phyloP scores from a whole-genome alignment of 2,329 filamentous ascomycete species.

The Diaporthe amygdali region DNA sequence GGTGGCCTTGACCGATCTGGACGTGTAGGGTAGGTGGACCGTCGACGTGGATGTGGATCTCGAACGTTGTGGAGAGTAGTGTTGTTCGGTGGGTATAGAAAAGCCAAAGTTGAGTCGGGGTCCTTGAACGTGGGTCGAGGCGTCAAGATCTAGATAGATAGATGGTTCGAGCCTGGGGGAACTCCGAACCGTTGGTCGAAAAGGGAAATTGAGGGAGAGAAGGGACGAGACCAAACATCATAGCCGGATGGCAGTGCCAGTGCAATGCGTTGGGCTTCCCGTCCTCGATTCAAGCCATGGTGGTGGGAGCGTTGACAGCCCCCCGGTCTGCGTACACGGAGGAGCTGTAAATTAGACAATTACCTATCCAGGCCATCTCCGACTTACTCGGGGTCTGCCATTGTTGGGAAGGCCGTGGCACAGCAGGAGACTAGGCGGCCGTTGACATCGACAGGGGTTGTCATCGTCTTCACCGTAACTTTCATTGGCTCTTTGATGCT shows the following conservation, averaged over 20 bases:
- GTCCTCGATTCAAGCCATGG: background rate
- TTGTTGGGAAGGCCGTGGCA: constrained; percentile 7
- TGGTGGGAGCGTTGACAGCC: background rate
- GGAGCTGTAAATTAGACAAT: background rate
- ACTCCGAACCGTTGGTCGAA: constrained; percentile 1
- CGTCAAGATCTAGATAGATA: background rate
- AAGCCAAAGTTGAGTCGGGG: background rate
- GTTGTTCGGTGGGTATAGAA: background rate
- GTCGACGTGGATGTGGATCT: constrained; percentile 4
- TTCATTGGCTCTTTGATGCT: background rate
- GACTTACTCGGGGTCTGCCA: background rate
- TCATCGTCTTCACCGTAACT: background rate
- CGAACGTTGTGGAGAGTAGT: background rate
- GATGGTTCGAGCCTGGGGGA: background rate
- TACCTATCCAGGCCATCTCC: background rate
- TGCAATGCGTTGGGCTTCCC: background rate
- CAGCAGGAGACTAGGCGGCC: background rate
- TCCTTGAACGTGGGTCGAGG: background rate
- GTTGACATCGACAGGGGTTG: background rate
- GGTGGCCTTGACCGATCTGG: background rate
- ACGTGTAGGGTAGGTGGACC: background rate
- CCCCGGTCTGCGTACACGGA: background rate
- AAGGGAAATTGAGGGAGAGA: background rate
- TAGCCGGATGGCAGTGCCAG: background rate
- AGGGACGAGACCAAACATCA: background rate